A percentile compares a stretch with the other conserved stretches of the same genome.
Evolutionary conservation across 352 stramenopile genomes (phyloP).

Genomic region (Phytophthora palmivora): DNA sequence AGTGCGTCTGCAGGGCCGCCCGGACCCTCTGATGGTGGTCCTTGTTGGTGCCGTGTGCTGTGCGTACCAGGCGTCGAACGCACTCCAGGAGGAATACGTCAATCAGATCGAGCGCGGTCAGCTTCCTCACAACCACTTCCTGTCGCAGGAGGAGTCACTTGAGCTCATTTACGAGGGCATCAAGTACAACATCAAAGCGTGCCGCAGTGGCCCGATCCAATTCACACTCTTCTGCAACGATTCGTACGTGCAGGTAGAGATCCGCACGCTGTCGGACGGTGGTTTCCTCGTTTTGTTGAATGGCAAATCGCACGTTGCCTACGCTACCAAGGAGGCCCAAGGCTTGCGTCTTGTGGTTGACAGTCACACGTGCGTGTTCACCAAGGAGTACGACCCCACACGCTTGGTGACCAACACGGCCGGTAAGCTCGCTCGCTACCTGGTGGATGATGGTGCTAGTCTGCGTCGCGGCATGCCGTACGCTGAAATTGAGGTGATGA

Average conservation of each 20-base stretch:
- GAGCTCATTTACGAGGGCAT: slow-evolving; percentile 99
- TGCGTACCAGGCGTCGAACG: slow-evolving; percentile 82
- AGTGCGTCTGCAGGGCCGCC: slow-evolving; percentile 82
- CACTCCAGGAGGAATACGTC: slow-evolving; percentile 80
- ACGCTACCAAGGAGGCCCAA: slow-evolving; percentile 93
- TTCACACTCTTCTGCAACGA: slow-evolving; percentile 93
- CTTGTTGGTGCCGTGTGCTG: slow-evolving; percentile 89
- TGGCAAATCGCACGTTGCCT: slow-evolving; percentile 97
- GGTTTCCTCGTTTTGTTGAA: slow-evolving; percentile 98
- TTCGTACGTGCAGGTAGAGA: slow-evolving; percentile 93
- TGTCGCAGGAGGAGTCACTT: slow-evolving; percentile 87
- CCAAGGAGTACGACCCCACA: slow-evolving; percentile 99
- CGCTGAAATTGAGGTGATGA: slow-evolving; percentile 98
- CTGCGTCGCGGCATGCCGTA: slow-evolving; percentile 88
- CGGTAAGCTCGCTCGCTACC: slow-evolving; percentile 99
- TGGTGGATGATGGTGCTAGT: slow-evolving; percentile 96
- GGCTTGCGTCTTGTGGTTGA: slow-evolving; percentile 95
- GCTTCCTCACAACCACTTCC: slow-evolving; percentile 89
- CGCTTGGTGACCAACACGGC: slow-evolving; percentile 97
- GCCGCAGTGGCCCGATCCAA: slow-evolving; percentile 89
- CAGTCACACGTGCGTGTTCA: slow-evolving; percentile 97
- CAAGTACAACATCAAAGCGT: slow-evolving; percentile 97
- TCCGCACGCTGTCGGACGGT: slow-evolving; percentile 97
- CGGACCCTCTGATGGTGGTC: slow-evolving; percentile 88
- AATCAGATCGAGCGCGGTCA: slow-evolving; percentile 91